A percentile compares a stretch with the other conserved stretches of the same genome.
phyloP scores from a whole-genome alignment of 257 asterid genomes.

The Mentha longifolia region DNA sequence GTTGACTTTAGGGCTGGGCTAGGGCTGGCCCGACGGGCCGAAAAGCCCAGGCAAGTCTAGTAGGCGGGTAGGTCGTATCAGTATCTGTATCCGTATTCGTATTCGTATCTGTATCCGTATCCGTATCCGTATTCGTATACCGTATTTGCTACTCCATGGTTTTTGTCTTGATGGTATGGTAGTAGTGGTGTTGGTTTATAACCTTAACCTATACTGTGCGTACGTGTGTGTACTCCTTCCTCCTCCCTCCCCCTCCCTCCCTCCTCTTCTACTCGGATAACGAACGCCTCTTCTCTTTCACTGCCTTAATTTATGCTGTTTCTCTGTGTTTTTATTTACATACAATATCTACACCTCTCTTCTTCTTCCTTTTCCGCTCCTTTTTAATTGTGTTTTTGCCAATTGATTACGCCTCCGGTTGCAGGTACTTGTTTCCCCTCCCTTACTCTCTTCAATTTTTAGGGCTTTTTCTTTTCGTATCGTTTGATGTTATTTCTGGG shows the following conservation, averaged over 20 bases:
- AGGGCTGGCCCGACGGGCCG: too few relatives aligned
- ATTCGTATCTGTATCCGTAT: too few relatives aligned
- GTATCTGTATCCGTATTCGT: too few relatives aligned
- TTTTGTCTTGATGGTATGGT: neutral
- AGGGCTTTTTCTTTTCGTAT: slow-evolving; percentile 27
- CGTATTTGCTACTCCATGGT: neutral
- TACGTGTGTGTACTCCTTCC: neutral
- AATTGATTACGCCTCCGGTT: slow-evolving; percentile 34
- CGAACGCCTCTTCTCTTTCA: slow-evolving; percentile 31
- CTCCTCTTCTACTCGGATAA: slow-evolving; percentile 36
- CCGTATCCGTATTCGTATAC: too few relatives aligned
- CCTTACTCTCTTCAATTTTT: slow-evolving; percentile 24
- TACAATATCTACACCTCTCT: neutral
- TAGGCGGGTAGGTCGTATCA: too few relatives aligned
- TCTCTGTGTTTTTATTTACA: neutral
- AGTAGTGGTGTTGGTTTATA: slow-evolving; percentile 9
- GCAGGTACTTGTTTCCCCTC: slow-evolving; percentile 38
- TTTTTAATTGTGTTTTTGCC: slow-evolving; percentile 7
- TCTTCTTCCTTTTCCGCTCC: neutral
- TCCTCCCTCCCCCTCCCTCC: slow-evolving; percentile 14
- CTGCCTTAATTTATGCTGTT: slow-evolving; percentile 22
- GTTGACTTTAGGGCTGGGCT: too few relatives aligned
- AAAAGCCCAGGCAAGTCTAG: too few relatives aligned
- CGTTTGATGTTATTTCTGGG: neutral
- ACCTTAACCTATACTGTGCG: slow-evolving; percentile 13